Evolutionary conservation across 345 rosid species (phyloP), one percentile per base, ranked within the genome.

Genomic region (Odontarrhena argentea): DNA sequence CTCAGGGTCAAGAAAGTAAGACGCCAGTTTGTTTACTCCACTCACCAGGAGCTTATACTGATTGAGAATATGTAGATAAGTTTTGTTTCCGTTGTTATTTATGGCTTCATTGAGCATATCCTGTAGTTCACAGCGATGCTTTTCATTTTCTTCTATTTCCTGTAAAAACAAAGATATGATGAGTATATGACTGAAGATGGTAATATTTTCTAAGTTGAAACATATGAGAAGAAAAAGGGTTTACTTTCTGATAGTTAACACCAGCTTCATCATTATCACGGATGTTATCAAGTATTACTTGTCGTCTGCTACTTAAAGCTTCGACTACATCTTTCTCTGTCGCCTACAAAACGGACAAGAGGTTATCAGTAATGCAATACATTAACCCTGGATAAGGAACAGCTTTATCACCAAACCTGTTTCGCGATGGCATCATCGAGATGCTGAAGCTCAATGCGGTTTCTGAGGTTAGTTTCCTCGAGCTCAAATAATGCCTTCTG

Each of bases 191-290:
- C 48, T 13, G 60, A 59, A 58, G 28, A 56, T 15, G 9, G 45
- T 18, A 57, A 65, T 46, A 70, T 35, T 43, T 63, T 13, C 55
- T 8, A 9, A 35, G 50, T 18, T 35, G 52, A 43, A 48, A 28
- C 18, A 60, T 34, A 35, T 10, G 45, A 34, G 25, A 5, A 6
- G 6, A 53, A 37, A 64, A 42, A 64, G 35, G 66, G 63, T 53
- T 76, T 74, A 92, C 98, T 89, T 84, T 83, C 48, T 78, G 85
- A 76, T 93, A 90, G 75, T 78, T 85, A 69, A 82, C 74, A 60
- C 94, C 94, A 42, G 94, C 85, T 77, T 93, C 98, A 75, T 93
- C 98, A 66, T 93, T 93, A 72, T 93, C 98, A 13, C 96, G 88
- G 70, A 93, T 88, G 75, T 93, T 90, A 82, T 93, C 98, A 38